phyloP scores from a whole-genome alignment of 768 basidiomycete genomes.

The Cystofilobasidium capitatum region DNA sequence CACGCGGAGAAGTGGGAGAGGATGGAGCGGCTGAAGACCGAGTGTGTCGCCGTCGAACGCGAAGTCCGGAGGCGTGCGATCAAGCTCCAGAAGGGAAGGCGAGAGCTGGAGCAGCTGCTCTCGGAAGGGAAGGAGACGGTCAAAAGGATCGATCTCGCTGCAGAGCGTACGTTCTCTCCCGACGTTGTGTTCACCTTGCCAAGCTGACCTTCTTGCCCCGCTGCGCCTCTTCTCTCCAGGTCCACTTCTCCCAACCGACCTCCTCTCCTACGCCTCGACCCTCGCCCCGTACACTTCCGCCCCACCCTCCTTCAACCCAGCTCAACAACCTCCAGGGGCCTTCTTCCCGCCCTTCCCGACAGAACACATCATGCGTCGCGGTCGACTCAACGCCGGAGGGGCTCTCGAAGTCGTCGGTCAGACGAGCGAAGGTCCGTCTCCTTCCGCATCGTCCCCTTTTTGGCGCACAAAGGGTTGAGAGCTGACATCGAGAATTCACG shows the following conservation, averaged over 20 bases:
- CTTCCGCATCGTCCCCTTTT: not conserved
- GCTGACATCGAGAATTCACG: too few species aligned
- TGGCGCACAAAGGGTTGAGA: too few species aligned
- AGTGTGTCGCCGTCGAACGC: slow-evolving; percentile 11
- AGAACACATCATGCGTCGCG: slow-evolving; percentile 20
- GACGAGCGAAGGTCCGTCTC: slow-evolving; percentile 2
- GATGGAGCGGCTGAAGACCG: slow-evolving; percentile 15
- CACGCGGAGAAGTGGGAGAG: slow-evolving; percentile 17
- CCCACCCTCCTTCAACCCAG: slow-evolving; percentile 21
- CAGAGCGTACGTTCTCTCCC: not conserved
- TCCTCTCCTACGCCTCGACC: slow-evolving; percentile 17
- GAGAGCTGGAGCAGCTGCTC: slow-evolving; percentile 10
- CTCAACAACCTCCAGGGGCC: not conserved
- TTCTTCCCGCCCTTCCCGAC: slow-evolving; percentile 27
- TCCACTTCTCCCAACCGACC: not conserved
- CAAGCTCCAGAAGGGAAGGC: slow-evolving; percentile 7
- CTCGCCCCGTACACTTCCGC: slow-evolving; percentile 25
- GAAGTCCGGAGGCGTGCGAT: not conserved
- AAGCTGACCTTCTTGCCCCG: not conserved
- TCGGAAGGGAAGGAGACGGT: not conserved
- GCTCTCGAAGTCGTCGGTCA: slow-evolving; percentile 13
- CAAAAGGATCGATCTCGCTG: not conserved
- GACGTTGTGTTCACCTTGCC: not conserved
- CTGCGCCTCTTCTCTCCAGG: not conserved
- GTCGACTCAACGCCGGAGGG: slow-evolving; percentile 14